A percentile compares a stretch with the other conserved stretches of the same genome.
Evolutionary conservation across 768 basidiomycete species (phyloP).

Genomic region (Pisolithus albus): DNA sequence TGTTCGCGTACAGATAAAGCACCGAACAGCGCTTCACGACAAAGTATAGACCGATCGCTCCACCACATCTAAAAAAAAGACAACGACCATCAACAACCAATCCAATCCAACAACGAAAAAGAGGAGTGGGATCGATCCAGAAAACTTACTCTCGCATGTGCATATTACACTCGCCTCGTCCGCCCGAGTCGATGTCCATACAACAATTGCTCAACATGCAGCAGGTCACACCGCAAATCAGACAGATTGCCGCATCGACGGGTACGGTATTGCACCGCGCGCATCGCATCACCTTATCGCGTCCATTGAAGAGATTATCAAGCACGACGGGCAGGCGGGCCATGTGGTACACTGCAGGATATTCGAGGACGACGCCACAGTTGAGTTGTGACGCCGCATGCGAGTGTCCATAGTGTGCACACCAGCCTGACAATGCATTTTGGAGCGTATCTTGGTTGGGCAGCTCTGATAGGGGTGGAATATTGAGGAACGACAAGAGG

Average conservation of each 20-base stretch:
- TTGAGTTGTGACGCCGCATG: conserved; percentile 74
- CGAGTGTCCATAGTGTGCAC: conserved; percentile 79
- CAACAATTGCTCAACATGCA: conserved; percentile 95
- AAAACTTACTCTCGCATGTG: conserved; percentile 84
- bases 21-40: conserved; percentile 88
- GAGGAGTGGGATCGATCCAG: background rate
- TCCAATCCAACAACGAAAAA: background rate
- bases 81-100: background rate
- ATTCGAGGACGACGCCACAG: conserved; percentile 76
- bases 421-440: conserved; percentile 85
- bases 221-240: conserved; percentile 80
- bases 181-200: conserved; percentile 47
- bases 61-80: conserved; percentile 64
- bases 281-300: conserved; percentile 70
- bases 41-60: conserved; percentile 83
- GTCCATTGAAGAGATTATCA: conserved; percentile 75
- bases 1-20: conserved; percentile 80
- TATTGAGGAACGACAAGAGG: conserved; percentile 64
- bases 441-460: conserved; percentile 83
- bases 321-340: conserved; percentile 74
- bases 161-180: conserved; percentile 89
- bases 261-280: conserved; percentile 72
- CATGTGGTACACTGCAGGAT: conserved; percentile 76
- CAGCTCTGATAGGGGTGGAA: conserved; percentile 73
- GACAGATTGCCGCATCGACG: conserved; percentile 80